Evolutionary conservation across 352 stramenopile genomes (phyloP).

Genomic region (Pythium folliculosum): DNA sequence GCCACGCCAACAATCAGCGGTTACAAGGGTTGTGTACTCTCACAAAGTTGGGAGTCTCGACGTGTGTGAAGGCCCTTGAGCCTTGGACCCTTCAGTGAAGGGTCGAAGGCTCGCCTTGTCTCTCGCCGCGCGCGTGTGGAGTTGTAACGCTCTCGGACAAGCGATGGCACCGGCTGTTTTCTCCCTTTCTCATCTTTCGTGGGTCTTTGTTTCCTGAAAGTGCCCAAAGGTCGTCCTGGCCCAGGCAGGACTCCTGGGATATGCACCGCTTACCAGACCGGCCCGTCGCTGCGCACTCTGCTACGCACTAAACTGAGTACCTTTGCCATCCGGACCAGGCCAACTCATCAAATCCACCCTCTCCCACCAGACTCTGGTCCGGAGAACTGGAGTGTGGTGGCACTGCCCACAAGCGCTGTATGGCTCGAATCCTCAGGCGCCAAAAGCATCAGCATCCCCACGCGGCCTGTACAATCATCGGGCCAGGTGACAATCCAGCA

Average conservation of each 20-base stretch:
- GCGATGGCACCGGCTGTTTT: background rate
- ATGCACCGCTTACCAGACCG: background rate
- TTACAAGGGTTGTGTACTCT: no score
- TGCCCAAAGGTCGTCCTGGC: no score
- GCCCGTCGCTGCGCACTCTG: background rate
- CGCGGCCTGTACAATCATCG: no score
- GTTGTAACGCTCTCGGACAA: background rate
- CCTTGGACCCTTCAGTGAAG: no score
- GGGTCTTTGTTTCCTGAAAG: background rate
- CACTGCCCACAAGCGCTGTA: background rate
- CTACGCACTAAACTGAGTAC: background rate
- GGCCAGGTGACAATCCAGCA: background rate
- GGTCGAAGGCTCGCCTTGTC: background rate
- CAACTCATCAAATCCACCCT: background rate
- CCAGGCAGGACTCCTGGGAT: no score
- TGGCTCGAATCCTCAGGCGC: background rate
- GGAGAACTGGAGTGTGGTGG: background rate
- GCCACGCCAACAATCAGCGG: no score
- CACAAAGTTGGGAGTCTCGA: no score
- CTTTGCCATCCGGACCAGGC: background rate
- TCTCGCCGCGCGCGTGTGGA: background rate
- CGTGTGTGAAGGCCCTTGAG: no score
- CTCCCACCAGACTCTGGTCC: constrained; percentile 1
- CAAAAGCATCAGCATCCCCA: background rate
- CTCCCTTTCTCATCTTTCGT: background rate